Base-by-base conservation (phyloP, 331 rosid genomes). In the Ulmus americana region DNA sequence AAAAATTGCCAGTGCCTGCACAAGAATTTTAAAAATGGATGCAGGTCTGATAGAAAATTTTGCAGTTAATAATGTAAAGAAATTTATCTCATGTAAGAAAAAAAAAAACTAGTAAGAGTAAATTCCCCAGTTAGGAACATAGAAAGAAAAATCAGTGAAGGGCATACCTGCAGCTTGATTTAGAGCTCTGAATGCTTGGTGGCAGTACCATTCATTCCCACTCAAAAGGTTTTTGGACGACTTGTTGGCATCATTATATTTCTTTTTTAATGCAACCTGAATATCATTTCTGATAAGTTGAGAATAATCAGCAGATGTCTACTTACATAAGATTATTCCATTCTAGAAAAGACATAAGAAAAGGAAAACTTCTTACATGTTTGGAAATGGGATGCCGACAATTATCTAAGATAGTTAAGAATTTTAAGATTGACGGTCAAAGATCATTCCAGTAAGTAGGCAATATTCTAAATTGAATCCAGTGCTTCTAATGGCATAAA, bases 371-470 rank as follows among this genome's bases (percentile, higher is more conserved):
- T 55, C 96, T 89, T 85, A 92, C 98, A 80, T 80, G 76, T 89
- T 89, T 74, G 98, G 95, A 82, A 92, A 92, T 55, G 98, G 98
- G 76, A 92, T 83, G 44, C 98, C 97, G 48, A 92, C 87, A 75
- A 92, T 80, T 80, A 92, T 89, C 95, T 92, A 83, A 75, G 87
- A 76, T 79, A 64, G 92, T 91, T 79, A 86, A 88, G 97, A 71
- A 43, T 6, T 41, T 55, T 55, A 50, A 10, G 39, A 56, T 40
- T 42, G 38, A 48, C 14, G 20, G 20, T 28, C 6, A 14, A 45
- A 16, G 59, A 76, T 64, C 51, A 69, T 12, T 1, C 42, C 47
- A 54, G 45, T 46, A 48, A 39, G 8, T 58, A 22, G 28, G 51
- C 22, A 65, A 7, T 28, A 55, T 49, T 69, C 52, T 16, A 39